Conservation (phyloP, 257 asterid species). For the Datura wrightii region DNA sequence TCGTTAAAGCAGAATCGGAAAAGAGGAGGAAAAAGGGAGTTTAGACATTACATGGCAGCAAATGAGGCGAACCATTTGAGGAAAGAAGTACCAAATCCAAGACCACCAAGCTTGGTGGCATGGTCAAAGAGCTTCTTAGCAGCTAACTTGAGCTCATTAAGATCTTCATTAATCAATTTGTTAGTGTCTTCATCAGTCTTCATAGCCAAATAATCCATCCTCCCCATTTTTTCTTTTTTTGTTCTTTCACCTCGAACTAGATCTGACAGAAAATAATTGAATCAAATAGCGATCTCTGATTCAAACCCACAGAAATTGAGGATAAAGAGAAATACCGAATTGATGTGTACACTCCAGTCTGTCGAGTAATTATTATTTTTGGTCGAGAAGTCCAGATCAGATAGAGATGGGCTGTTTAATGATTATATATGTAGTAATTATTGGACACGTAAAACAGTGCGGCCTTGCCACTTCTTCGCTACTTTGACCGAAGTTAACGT, state of each 20-base stretch:
- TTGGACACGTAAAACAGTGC: neutral
- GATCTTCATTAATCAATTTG: conserved; percentile 64
- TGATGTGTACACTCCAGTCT: neutral
- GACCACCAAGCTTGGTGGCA: conserved; percentile 60
- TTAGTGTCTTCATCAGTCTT: conserved; percentile 55
- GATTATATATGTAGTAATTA: neutral
- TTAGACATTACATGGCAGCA: conserved; percentile 69
- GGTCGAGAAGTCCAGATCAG: neutral
- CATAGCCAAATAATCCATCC: conserved; percentile 70
- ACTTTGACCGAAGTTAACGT: neutral
- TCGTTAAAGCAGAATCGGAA: neutral
- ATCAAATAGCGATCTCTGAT: neutral
- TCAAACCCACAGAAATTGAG: neutral
- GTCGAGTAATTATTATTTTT: neutral
- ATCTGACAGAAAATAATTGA: neutral
- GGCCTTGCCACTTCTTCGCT: neutral
- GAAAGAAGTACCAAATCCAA: conserved; percentile 71
- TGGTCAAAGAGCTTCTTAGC: conserved; percentile 67
- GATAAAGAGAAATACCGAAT: neutral
- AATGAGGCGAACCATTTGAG: conserved; percentile 89
- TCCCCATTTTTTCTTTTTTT: conserved; percentile 50
- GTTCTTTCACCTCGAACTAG: conserved; percentile 4
- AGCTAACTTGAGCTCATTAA: conserved; percentile 68
- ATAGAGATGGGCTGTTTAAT: neutral
- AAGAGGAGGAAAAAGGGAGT: neutral